These are phyloP conservation scores for Candida ulmi DNA, from an alignment of 805 yeast genomes.

Conservation along the genomic window DNA sequence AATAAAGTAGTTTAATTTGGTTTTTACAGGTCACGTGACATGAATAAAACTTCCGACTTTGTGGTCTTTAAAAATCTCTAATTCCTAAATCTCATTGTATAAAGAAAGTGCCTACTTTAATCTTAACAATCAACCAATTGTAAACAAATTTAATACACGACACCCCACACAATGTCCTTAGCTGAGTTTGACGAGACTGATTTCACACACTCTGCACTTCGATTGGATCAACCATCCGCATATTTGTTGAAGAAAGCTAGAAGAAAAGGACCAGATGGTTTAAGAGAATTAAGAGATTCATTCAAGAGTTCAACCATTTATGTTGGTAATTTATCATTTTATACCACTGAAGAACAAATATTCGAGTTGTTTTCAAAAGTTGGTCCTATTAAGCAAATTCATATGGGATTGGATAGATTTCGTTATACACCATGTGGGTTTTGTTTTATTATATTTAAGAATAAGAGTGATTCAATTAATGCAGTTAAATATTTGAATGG, in stretches of 20 bases:
- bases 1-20: too few species aligned
- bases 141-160: too few species aligned
- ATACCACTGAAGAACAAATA: constrained; percentile 92
- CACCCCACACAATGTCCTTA: constrained; percentile 27
- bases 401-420: constrained; percentile 93
- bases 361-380: constrained; percentile 74
- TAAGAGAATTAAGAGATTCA: constrained; percentile 61
- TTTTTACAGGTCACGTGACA: too few species aligned
- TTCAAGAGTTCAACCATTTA: constrained; percentile 72
- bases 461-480: constrained; percentile 66
- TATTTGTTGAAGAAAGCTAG: constrained; percentile 63
- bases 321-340: constrained; percentile 85
- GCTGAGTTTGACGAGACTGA: constrained; percentile 48
- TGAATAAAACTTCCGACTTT: too few species aligned
- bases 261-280: constrained; percentile 37
- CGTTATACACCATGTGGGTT: constrained; percentile 95
- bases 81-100: too few species aligned
- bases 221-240: constrained; percentile 68
- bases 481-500: constrained; percentile 79
- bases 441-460: constrained; percentile 79
- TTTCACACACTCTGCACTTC: constrained; percentile 57
- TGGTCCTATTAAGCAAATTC: constrained; percentile 71
- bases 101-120: too few species aligned
- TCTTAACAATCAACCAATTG: too few species aligned
- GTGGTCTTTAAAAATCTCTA: too few species aligned